These are phyloP conservation scores for Diaporthe vexans DNA, from an alignment of 2,329 filamentous ascomycete genomes.

Conservation along the genomic window DNA sequence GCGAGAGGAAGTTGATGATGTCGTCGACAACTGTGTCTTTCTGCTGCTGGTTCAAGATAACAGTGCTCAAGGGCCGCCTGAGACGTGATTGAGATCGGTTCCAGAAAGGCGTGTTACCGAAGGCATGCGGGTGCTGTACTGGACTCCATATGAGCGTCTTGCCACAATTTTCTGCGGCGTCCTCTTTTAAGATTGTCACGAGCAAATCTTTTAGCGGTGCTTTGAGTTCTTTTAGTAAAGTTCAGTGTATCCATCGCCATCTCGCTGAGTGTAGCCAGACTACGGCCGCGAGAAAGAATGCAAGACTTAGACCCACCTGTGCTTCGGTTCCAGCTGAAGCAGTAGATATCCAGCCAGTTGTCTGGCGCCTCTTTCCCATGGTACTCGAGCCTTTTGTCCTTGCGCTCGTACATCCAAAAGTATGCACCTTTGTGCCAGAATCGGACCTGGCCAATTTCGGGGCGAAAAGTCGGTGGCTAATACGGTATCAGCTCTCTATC, in stretches of 20 bases:
- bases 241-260: neutral
- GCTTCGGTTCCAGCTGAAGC: conserved; percentile 39
- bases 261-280: neutral
- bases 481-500: neutral
- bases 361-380: conserved; percentile 45
- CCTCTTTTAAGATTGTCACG: conserved; percentile 34
- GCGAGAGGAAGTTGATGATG: conserved; percentile 35
- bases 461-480: conserved; percentile 29
- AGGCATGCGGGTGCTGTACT: neutral
- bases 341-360: conserved; percentile 47
- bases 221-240: neutral
- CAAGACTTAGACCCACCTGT: conserved; percentile 20
- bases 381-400: conserved; percentile 37
- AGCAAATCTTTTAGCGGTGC: conserved; percentile 37
- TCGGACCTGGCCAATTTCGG: conserved; percentile 33
- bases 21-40: conserved; percentile 34
- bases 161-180: conserved; percentile 21
- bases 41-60: conserved; percentile 36
- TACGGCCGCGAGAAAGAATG: neutral
- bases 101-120: conserved; percentile 7
- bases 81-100: neutral
- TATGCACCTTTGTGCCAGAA: conserved; percentile 37
- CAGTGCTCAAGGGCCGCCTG: conserved; percentile 33
- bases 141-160: conserved; percentile 36
- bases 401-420: conserved; percentile 37